Evolutionary conservation across 2,329 filamentous ascomycete genomes (phyloP).

Genomic region (Trichoderma polysporum): DNA sequence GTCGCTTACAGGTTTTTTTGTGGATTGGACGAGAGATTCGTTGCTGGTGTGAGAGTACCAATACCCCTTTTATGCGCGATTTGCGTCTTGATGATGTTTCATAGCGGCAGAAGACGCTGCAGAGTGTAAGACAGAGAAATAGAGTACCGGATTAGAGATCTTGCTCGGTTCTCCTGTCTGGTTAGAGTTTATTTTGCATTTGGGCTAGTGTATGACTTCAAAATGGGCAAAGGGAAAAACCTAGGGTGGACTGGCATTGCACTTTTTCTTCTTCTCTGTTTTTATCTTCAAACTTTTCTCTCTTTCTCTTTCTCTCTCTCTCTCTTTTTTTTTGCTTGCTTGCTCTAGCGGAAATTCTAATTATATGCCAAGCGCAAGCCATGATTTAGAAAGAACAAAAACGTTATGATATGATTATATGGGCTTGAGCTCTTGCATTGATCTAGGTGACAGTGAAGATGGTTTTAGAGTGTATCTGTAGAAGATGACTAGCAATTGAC

Average conservation of each 20-base stretch:
- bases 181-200: not conserved
- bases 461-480: too few species aligned
- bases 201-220: slow-evolving; percentile 17
- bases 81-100: slow-evolving; percentile 19
- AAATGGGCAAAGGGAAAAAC: slow-evolving; percentile 9
- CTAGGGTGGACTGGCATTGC: not conserved
- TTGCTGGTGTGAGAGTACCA: slow-evolving; percentile 8
- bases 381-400: not conserved
- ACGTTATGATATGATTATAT: not conserved
- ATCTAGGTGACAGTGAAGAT: not conserved
- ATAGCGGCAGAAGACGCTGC: slow-evolving; percentile 5
- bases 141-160: not conserved
- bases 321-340: slow-evolving; percentile 7
- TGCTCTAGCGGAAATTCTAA: slow-evolving; percentile 13
- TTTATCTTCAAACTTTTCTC: not conserved
- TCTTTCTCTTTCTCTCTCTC: not conserved
- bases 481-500: not conserved
- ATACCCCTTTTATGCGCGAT: slow-evolving; percentile 9
- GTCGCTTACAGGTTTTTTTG: slow-evolving; percentile 11
- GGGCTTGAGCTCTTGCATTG: not conserved
- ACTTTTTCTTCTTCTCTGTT: not conserved
- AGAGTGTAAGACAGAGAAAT: not conserved
- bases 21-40: slow-evolving; percentile 13
- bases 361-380: slow-evolving; percentile 14
- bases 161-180: not conserved